Evolutionary conservation across 1,139 yeast genomes (phyloP), one percentile per base, ranked within the genome.

Genomic region (Casaregolazyma suthepensis): DNA sequence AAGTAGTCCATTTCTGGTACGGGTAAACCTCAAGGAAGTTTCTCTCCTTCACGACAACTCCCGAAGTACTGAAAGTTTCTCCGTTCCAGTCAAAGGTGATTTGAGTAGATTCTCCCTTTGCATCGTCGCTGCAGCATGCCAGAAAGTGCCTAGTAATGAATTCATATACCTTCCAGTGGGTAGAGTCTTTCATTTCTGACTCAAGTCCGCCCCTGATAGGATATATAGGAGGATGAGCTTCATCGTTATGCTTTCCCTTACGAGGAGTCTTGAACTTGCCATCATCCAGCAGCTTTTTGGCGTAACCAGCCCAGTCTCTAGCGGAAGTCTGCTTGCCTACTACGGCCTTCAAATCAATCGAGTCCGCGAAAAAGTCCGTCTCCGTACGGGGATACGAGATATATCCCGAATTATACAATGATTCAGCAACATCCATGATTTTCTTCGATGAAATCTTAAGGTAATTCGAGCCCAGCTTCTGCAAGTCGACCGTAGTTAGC

Each of bases 161-260:
- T 64, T 89, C 96, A 67, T 91, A 93, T 0, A 94, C 93, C 58
- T 80, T 83, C 63, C 79, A 79, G 59, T 87, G 87, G 17, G 62
- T 66, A 48, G 77, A 79, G 0, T 75, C 72, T 5, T 71, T 71
- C 19, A 73, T 63, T 3, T 74, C 69, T 5, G 67, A 54, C 17
- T 68, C 68, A 37, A 74, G 67, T 1, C 73, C 67, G 22, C 61
- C 63, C 10, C 60, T 63, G 13, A 93, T 85, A 0, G 99, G 99
- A 66, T 94, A 98, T 56, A 94, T 94, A 0, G 99, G 98, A 2
- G 99, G 99, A 77, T 94, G 99, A 19, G 99, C 98, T 64, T 89
- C 85, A 71, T 94, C 99, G 65, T 91, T 89, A 63, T 87, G 85
- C 19, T 74, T 76, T 1, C 99, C 99, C 43, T 75, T 75, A 51